These are phyloP conservation scores for Marasmius oreades DNA, from an alignment of 1,284 basidiomycete genomes.

Conservation along the genomic window DNA sequence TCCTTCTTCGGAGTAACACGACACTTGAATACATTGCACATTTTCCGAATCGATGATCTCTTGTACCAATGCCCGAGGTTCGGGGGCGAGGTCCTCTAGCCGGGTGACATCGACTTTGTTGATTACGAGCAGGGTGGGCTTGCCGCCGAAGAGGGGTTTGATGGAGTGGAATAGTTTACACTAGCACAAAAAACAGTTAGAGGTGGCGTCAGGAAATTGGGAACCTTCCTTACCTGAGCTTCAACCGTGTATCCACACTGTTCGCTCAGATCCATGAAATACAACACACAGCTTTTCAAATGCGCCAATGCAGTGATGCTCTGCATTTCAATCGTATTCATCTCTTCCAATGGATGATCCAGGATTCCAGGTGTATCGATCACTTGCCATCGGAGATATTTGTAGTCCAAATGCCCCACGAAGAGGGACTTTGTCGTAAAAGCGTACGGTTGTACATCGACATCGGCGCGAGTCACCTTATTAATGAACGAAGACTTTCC, in stretches of 20 bases:
- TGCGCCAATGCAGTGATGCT: conserved; percentile 95
- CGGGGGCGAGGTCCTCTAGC: conserved; percentile 75
- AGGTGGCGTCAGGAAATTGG: conserved; percentile 6
- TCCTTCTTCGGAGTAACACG: conserved; percentile 92
- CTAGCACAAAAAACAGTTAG: conserved; percentile 33
- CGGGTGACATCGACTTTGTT: conserved; percentile 94
- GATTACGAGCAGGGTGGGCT: conserved; percentile 89
- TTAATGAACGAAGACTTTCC: conserved; percentile 98
- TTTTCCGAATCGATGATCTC: conserved; percentile 77
- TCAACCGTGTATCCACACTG: conserved; percentile 95
- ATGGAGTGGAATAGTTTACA: conserved; percentile 98
- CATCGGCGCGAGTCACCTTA: conserved; percentile 96
- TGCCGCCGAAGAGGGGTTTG: conserved; percentile 91
- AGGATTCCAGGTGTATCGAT: conserved; percentile 94
- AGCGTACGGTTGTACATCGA: conserved; percentile 96
- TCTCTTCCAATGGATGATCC: conserved; percentile 93
- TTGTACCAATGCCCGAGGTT: conserved; percentile 76
- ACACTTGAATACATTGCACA: conserved; percentile 77
- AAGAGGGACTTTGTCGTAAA: conserved; percentile 98
- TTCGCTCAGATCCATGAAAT: conserved; percentile 97
- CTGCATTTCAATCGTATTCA: conserved; percentile 99
- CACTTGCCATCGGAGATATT: conserved; percentile 96
- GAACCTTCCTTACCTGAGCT: conserved; percentile 64
- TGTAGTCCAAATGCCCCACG: conserved; percentile 95
- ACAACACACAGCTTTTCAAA: conserved; percentile 86